Base-by-base conservation (phyloP, 73 alveolate genomes). In the Diophrys sp. region DNA sequence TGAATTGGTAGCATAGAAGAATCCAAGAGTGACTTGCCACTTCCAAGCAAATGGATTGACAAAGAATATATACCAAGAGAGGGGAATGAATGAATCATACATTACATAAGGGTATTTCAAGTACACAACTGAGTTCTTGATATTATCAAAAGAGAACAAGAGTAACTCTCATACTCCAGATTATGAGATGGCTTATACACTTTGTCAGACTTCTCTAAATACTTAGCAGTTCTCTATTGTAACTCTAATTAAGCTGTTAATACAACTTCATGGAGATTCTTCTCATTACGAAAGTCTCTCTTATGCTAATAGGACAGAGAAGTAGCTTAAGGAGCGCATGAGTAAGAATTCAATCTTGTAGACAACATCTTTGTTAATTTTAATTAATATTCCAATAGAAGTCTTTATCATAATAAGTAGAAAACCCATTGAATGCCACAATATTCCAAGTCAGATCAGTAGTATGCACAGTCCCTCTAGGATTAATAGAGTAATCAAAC, bases 151-250 rank as follows among this genome's bases (percentile, higher is more conserved):
- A 14, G 95, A 88, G 87, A 73, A 94, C 34, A 94, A 92, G 54
- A 92, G 84, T 56, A 94, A 94, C 78, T 94, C 97, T 70, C 98
- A 97, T 91, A 94, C 78, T 94, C 98, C 24, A 94, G 89, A 23
- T 95, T 91, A 25, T 81, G 56, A 29, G 95, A 84, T 57, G 98
- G 98, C 79, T 92, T 90, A 90, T 91, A 94, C 34, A 94, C 90
- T 73, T 89, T 85, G 70, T 84, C 90, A 33, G 93, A 88, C 69
- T 78, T 83, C 67, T 81, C 95, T 31, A 86, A 74, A 74, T 86
- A 86, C 56, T 86, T 86, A 44, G 81, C 82, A 24, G 89, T 80
- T 80, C 93, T 86, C 67, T 86, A 84, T 23, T 31, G 28, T 62
- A 85, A 71, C 66, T 85, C 93, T 73, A 84, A 67, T 44, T 85